Evolutionary conservation across 2,329 filamentous ascomycete species (phyloP), one percentile per base, ranked within the genome.

Genomic region (Trichoderma citrinoviride): DNA sequence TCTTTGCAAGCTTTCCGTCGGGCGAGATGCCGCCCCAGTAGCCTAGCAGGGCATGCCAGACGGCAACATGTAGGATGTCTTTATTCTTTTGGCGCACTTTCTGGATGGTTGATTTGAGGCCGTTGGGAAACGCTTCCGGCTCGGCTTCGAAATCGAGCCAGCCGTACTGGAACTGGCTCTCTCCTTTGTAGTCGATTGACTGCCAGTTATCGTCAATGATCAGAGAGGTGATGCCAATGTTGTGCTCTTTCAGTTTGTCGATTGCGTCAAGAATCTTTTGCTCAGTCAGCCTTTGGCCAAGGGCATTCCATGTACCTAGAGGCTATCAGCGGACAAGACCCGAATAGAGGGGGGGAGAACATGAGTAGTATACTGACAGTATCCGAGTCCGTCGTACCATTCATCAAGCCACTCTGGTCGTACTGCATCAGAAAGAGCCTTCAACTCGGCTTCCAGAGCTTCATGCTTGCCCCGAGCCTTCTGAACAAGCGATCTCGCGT

Each of bases 161-260:
- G 27, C 88, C 84, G 64, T 84, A 78, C 56, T 85, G 82, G 67
- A 84, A 86, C 67, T 86, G 83, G 19, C 81, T 79, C 5, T 80
- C 72, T 0, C 82, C 81, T 25, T 73, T 70, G 33, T 81, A 70
- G 68, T 85, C 86, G 53, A 96, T 83, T 8, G 89, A 86, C 76
- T 97, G 93, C 95, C 95, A 99, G 71, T 96, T 96, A 73, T 99
- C 95, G 71, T 99, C 95, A 67, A 99, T 96, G 67, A 98, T 97
- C 2, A 99, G 82, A 71, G 88, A 96, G 0, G 87, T 89, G 52
- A 98, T 83, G 47, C 90, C 87, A 72, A 99, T 91, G 0, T 88
- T 85, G 64, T 90, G 84, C 33, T 87, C 80, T 5, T 88, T 84
- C 12, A 99, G 79, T 1, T 84, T 82, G 65, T 92, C 86, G 1